These are phyloP conservation scores for Gossypium ekmanianum DNA, from an alignment of 345 rosid genomes.

Conservation along the genomic window DNA sequence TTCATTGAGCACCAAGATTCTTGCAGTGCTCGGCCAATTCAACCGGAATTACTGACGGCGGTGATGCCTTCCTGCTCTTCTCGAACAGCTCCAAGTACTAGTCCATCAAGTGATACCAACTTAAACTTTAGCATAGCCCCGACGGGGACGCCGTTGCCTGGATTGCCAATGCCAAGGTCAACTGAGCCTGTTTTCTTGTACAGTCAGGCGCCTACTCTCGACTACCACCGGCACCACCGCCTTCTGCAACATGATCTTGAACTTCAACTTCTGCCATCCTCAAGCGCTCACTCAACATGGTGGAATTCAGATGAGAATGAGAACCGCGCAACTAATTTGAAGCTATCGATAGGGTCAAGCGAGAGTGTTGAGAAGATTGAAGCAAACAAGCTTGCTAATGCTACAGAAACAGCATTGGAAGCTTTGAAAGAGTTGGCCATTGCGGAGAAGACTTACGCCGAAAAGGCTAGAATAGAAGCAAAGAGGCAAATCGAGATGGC, in stretches of 20 bases:
- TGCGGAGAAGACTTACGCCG: constrained; percentile 65
- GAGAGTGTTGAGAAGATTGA: constrained; percentile 11
- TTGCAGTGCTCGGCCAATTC: constrained; percentile 48
- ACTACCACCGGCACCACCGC: constrained; percentile 17
- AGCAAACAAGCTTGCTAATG: background rate
- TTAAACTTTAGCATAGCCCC: constrained; percentile 49
- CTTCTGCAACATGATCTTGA: constrained; percentile 51
- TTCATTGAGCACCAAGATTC: constrained; percentile 85
- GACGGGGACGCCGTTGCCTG: constrained; percentile 15
- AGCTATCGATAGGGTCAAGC: constrained; percentile 61
- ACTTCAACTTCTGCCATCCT: constrained; percentile 60
- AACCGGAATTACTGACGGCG: constrained; percentile 38
- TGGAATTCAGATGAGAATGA: constrained; percentile 27
- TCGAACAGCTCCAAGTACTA: constrained; percentile 69
- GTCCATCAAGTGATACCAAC: constrained; percentile 65
- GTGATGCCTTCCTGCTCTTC: constrained; percentile 54
- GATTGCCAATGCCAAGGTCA: constrained; percentile 24
- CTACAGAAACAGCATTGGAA: constrained; percentile 18
- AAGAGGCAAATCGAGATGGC: constrained; percentile 76
- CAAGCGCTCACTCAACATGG: constrained; percentile 20
- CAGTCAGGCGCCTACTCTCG: constrained; percentile 23
- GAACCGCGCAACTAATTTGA: constrained; percentile 37
- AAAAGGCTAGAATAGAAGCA: constrained; percentile 61
- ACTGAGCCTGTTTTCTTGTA: constrained; percentile 24
- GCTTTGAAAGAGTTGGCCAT: constrained; percentile 56